Conservation (phyloP, 2,329 filamentous ascomycete genomes). For the Gnomoniopsis smithogilvyi region DNA sequence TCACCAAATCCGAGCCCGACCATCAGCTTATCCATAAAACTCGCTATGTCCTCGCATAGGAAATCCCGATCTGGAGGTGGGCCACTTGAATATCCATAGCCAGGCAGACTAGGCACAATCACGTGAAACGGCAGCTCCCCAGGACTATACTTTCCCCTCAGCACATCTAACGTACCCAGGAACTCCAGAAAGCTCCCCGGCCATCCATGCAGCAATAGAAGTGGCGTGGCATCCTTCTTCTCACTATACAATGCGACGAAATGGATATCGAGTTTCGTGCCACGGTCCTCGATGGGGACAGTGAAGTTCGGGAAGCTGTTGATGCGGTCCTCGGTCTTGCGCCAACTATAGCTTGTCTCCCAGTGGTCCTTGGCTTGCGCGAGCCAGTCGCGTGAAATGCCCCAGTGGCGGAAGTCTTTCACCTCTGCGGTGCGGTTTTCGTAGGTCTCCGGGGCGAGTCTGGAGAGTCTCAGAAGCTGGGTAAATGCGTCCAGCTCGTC, state of each 20-base stretch:
- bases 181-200: slow-evolving; percentile 54
- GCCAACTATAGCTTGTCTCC: slow-evolving; percentile 45
- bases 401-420: background rate
- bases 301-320: slow-evolving; percentile 49
- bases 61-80: slow-evolving; percentile 45
- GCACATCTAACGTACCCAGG: slow-evolving; percentile 42
- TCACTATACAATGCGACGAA: slow-evolving; percentile 53
- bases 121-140: slow-evolving; percentile 53
- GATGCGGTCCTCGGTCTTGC: slow-evolving; percentile 31
- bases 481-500: background rate
- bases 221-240: slow-evolving; percentile 44
- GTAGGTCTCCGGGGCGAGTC: background rate
- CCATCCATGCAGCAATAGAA: slow-evolving; percentile 53
- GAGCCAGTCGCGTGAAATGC: background rate
- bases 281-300: slow-evolving; percentile 30
- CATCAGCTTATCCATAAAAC: slow-evolving; percentile 50
- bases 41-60: slow-evolving; percentile 34
- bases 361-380: slow-evolving; percentile 25
- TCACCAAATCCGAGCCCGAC: slow-evolving; percentile 45
- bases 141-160: slow-evolving; percentile 44
- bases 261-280: slow-evolving; percentile 40
- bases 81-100: slow-evolving; percentile 45
- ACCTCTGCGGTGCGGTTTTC: background rate
- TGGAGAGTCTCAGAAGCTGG: background rate
- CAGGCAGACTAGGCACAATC: slow-evolving; percentile 52